phyloP scores from a whole-genome alignment of 345 rosid genomes.

The Psidium guajava region DNA sequence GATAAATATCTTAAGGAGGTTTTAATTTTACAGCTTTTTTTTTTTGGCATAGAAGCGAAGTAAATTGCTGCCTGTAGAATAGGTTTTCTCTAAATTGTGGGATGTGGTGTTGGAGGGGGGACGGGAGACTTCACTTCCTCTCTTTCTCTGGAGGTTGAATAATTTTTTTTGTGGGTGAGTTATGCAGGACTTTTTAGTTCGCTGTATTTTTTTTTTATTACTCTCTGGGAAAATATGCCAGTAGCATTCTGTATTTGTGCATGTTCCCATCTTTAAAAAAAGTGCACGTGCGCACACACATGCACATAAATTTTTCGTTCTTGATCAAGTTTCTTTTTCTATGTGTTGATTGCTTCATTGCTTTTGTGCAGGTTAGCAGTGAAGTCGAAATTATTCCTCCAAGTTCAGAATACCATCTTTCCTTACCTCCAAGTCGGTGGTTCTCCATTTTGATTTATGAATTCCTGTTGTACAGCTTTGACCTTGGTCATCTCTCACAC shows the following conservation, averaged over 20 bases:
- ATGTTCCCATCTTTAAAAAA: not conserved
- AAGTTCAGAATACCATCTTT: slow-evolving; percentile 34
- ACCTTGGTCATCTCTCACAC: not conserved
- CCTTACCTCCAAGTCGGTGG: slow-evolving; percentile 58
- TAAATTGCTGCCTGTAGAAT: not conserved
- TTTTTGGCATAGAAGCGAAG: not conserved
- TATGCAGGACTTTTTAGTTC: not conserved
- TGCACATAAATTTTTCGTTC: no score
- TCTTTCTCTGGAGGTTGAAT: not conserved
- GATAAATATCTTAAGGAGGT: not conserved
- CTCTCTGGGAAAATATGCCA: not conserved
- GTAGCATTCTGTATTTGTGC: not conserved
- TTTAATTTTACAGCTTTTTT: not conserved
- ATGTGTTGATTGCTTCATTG: not conserved
- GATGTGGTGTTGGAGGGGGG: not conserved
- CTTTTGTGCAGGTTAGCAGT: slow-evolving; percentile 36
- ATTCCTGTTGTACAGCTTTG: not conserved
- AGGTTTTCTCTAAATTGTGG: not conserved
- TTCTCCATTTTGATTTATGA: not conserved
- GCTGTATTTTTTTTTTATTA: not conserved
- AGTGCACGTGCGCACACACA: no score
- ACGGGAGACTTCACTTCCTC: not conserved
- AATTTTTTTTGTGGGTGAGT: not conserved
- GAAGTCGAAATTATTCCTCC: slow-evolving; percentile 33
- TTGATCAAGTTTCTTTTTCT: not conserved